Evolutionary conservation across 2,329 filamentous ascomycete genomes (phyloP), one percentile per base, ranked within the genome.

Genomic region (Cladobotryum mycophilum): DNA sequence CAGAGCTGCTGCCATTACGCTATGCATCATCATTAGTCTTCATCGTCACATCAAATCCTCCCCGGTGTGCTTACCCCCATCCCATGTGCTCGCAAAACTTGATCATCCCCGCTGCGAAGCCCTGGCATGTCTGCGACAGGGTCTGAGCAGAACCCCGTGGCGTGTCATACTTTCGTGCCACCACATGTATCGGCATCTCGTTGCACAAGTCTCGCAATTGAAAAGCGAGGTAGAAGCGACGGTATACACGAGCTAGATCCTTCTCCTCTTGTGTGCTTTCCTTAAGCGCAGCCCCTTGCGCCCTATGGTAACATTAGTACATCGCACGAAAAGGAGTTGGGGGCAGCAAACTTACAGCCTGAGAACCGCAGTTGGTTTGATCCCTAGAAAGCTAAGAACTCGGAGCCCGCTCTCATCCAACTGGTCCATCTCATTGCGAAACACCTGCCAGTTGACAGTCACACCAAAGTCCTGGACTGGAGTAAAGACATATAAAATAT

Each of bases 181-280:
- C 84, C 3, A 75, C 69, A 56, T 88, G 81, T 33, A 90, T 76
- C 0, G 87, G 86, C 52, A 85, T 71, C 63, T 91, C 87, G 63
- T 88, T 89, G 65, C 86, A 89, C 35, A 91, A 69, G 61, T 90
- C 86, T 34, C 86, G 82, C n/a, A 91, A 76, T 62, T 89, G 87
- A 40, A 90, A 76, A 5, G 87, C 85, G 14, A 86, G 73, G 62
- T 89, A 91, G 58, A 88, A 88, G 13, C 87, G 79, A 18, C 79
- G 78, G 63, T 90, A 87, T 38, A 88, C 77, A 11, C 83, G 76
- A 3, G 80, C 78, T 17, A 71, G 69, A 35, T 82, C 79, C 48
- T 78, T 76, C 59, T 89, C 83, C 43, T 79, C 75, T 2, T 75
- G 62, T 0, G 78, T 86, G 3, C 70, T 74, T 61, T 88, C 83